Base-by-base conservation (phyloP, 805 yeast genomes). In the Hanseniaspora jakobsenii region DNA sequence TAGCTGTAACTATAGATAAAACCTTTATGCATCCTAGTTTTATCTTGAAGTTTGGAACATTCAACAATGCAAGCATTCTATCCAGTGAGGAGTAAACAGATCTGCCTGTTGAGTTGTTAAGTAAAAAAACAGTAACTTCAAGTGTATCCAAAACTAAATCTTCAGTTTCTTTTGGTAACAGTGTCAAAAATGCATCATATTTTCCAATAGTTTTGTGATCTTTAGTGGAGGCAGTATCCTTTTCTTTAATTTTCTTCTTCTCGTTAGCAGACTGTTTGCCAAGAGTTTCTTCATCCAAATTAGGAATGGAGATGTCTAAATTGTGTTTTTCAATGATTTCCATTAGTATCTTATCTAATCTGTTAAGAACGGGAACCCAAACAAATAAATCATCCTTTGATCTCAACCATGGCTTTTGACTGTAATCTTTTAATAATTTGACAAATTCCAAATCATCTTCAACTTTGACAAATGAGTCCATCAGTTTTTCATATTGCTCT, bases 281-380 rank as follows among this genome's bases (percentile, higher is more conserved):
- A n/a, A n/a, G n/a, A n/a, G n/a, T n/a, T n/a, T n/a, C n/a, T n/a
- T 30, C 36, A 13, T 35, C 28, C n/a, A 34, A 49, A 50, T 16
- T 30, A 6, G 42, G 38, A 8, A 63, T 65, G 6, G 49, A 28
- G 5, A 56, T 48, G 9, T 50, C 48, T 39, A 60, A 59, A 2
- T 51, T 44, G 53, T 83, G 80, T 49, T 73, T 73, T 6, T 61
- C 61, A 13, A 81, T 70, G 18, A 71, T 63, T 3, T 54, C 52
- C 41, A 76, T 81, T 43, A 83, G 63, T 6, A 83, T 68, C 10
- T 66, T 69, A 56, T 87, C 95, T 55, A 87, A 75, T 52, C 78
- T 67, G 58, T 85, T 81, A 52, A 89, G 65, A 1, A 83, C 75
- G 0, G 79, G 71, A 23, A 82, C 72, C 91, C 94, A 87, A 48